Percentiles rank a stretch among this genome's conserved stretches.
Conservation (phyloP, 345 rosid species). For the Camelina hispida region DNA sequence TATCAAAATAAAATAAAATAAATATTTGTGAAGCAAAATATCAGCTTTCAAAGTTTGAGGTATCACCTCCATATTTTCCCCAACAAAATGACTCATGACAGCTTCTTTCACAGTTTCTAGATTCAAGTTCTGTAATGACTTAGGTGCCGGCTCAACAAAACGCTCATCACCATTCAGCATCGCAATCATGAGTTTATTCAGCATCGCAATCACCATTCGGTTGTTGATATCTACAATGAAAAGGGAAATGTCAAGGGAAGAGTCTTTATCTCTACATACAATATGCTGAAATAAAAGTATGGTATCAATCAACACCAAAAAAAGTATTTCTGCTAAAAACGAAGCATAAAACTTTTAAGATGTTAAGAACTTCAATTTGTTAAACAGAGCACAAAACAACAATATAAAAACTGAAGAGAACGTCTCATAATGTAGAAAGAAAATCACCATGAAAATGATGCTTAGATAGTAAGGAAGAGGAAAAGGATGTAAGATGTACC, state of each 20-base stretch:
- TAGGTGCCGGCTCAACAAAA: slow-evolving; percentile 92
- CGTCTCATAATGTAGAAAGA: slow-evolving; percentile 18
- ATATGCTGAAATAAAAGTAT: slow-evolving; percentile 8
- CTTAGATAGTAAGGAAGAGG: slow-evolving; percentile 18
- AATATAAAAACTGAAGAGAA: slow-evolving; percentile 5
- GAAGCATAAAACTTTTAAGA: neutral
- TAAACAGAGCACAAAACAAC: slow-evolving; percentile 17
- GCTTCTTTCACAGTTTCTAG: slow-evolving; percentile 85
- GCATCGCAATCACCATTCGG: slow-evolving; percentile 96
- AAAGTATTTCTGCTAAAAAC: neutral
- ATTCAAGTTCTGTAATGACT: slow-evolving; percentile 75
- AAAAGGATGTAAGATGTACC: slow-evolving; percentile 47
- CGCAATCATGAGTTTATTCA: slow-evolving; percentile 94
- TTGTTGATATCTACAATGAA: slow-evolving; percentile 62
- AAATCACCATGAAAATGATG: slow-evolving; percentile 22
- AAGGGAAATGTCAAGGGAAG: slow-evolving; percentile 16
- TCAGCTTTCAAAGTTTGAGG: slow-evolving; percentile 17
- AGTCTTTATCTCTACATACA: neutral
- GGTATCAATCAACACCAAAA: slow-evolving; percentile 11
- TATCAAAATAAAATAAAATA: neutral
- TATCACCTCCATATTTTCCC: slow-evolving; percentile 91
- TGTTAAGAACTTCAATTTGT: slow-evolving; percentile 12
- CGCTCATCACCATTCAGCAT: slow-evolving; percentile 98
- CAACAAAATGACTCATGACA: slow-evolving; percentile 93
- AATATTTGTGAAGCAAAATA: slow-evolving; percentile 15